These are phyloP conservation scores for Termitomyces sp. DNA, from an alignment of 768 basidiomycete genomes.

Conservation along the genomic window DNA sequence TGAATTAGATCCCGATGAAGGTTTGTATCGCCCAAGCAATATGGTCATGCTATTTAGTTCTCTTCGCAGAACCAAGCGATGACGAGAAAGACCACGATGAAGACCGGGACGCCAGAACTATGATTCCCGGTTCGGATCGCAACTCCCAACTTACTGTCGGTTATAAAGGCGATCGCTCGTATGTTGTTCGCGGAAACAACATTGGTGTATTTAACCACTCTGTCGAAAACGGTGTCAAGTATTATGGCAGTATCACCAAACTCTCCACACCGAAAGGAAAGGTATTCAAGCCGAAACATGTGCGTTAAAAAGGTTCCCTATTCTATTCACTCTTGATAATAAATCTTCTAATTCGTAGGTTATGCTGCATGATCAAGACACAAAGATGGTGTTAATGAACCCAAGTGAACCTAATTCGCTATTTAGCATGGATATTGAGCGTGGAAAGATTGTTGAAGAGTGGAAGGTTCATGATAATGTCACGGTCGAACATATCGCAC, in stretches of 20 bases:
- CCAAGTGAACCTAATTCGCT: constrained; percentile 75
- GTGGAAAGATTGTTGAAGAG: constrained; percentile 95
- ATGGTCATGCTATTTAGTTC: neutral
- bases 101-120: constrained; percentile 26
- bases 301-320: constrained; percentile 23
- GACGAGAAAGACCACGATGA: constrained; percentile 41
- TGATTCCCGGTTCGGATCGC: constrained; percentile 49
- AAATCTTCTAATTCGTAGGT: constrained; percentile 44
- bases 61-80: constrained; percentile 35
- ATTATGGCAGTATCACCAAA: constrained; percentile 82
- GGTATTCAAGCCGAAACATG: constrained; percentile 82
- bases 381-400: constrained; percentile 92
- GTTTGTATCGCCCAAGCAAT: constrained; percentile 25
- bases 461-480: constrained; percentile 96
- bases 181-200: constrained; percentile 86
- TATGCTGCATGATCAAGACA: constrained; percentile 96
- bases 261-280: constrained; percentile 77
- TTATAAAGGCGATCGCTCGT: constrained; percentile 92
- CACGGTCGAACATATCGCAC: constrained; percentile 83
- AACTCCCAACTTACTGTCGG: constrained; percentile 93
- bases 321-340: constrained; percentile 6
- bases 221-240: constrained; percentile 68
- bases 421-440: constrained; percentile 88
- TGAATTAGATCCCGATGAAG: constrained; percentile 62
- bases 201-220: constrained; percentile 87